These are phyloP conservation scores for Sarocladium brachiariae DNA, from an alignment of 2,329 filamentous ascomycete species.

Conservation along the genomic window DNA sequence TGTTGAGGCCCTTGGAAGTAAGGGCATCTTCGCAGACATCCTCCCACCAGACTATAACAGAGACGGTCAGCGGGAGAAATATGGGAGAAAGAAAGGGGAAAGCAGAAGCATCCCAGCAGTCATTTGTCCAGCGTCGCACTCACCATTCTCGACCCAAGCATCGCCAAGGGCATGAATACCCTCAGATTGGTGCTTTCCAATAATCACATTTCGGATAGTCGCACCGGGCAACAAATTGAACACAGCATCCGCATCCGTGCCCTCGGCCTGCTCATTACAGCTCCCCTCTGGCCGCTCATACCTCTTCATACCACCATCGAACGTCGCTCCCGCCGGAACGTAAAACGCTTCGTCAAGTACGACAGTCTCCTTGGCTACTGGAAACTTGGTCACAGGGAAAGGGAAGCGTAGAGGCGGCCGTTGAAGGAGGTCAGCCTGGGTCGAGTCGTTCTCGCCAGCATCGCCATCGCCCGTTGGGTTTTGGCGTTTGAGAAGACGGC, in stretches of 20 bases:
- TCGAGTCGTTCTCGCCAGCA: constrained; percentile 17
- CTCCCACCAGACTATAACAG: constrained; percentile 24
- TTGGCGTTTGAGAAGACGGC: constrained; percentile 16
- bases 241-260: constrained; percentile 32
- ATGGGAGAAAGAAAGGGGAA: not conserved
- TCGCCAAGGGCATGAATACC: constrained; percentile 24
- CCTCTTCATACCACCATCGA: constrained; percentile 28
- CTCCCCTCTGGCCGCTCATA: constrained; percentile 32
- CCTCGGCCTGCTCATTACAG: constrained; percentile 38
- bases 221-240: constrained; percentile 29
- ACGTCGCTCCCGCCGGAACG: constrained; percentile 23
- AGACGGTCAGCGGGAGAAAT: not conserved
- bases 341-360: constrained; percentile 23
- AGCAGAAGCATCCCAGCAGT: not conserved
- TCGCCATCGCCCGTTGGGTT: constrained; percentile 18
- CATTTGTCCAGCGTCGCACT: not conserved
- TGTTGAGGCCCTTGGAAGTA: constrained; percentile 23
- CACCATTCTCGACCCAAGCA: constrained; percentile 25
- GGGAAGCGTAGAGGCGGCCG: constrained; percentile 23
- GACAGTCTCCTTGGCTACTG: constrained; percentile 21
- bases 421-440: constrained; percentile 20
- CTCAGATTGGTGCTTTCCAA: constrained; percentile 28
- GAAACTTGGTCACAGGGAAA: constrained; percentile 23
- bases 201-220: constrained; percentile 32
- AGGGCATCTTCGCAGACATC: constrained; percentile 23